Percentiles rank a stretch among this genome's conserved stretches.
Evolutionary conservation across 1,284 basidiomycete genomes (phyloP).

Genomic region (Apiotrichum brassicae): DNA sequence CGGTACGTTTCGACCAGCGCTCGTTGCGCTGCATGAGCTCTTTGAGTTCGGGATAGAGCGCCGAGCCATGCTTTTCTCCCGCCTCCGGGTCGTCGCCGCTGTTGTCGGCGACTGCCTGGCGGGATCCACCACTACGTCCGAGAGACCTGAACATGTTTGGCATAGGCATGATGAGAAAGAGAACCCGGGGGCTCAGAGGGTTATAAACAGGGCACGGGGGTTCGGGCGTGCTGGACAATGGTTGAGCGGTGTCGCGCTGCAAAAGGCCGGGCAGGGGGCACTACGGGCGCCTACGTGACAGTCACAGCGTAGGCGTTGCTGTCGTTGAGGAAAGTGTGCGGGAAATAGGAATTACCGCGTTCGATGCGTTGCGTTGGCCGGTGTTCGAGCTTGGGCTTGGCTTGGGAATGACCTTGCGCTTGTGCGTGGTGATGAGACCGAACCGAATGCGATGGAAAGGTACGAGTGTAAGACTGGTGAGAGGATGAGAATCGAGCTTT

Average conservation of each 20-base stretch:
- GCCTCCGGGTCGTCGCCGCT: constrained; percentile 1
- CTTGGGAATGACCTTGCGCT: too few relatives aligned
- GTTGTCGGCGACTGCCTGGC: background rate
- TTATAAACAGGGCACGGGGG: background rate
- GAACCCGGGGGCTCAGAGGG: background rate
- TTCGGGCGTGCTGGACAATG: background rate
- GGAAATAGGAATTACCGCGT: too few relatives aligned
- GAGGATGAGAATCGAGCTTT: too few relatives aligned
- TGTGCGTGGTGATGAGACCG: too few relatives aligned
- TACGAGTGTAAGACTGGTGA: too few relatives aligned
- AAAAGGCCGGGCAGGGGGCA: too few relatives aligned
- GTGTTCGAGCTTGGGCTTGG: too few relatives aligned
- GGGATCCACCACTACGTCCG: background rate
- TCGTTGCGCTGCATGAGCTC: constrained; percentile 20
- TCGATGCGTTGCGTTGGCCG: too few relatives aligned
- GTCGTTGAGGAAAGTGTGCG: too few relatives aligned
- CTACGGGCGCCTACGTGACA: too few relatives aligned
- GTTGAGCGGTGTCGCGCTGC: background rate
- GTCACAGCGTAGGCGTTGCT: too few relatives aligned
- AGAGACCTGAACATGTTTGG: constrained; percentile 3
- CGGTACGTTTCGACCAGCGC: constrained; percentile 14
- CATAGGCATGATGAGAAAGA: constrained; percentile 2
- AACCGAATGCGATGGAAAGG: too few relatives aligned
- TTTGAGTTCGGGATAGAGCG: constrained; percentile 13
- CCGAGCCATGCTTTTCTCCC: constrained; percentile 3